These are phyloP conservation scores for Xylariales sp. DNA, from an alignment of 2,329 filamentous ascomycete genomes.

Conservation along the genomic window DNA sequence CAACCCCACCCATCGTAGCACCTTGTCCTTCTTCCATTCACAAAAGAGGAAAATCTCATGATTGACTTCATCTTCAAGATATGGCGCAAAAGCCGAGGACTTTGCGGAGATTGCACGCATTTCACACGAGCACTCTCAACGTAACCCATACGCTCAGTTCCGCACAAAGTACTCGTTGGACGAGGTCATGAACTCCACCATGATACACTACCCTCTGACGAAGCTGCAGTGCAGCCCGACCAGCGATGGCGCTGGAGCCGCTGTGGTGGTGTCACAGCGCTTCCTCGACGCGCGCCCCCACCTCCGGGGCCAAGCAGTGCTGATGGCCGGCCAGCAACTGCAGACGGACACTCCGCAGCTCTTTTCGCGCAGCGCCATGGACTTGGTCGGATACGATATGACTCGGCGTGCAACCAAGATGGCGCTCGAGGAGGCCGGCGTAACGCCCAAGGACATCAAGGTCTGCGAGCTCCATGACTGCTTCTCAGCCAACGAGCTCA, in stretches of 20 bases:
- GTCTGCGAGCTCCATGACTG: constrained; percentile 96
- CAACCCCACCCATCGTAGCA: too few relatives aligned
- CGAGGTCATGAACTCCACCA: constrained; percentile 69
- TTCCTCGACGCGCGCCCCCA: constrained; percentile 85
- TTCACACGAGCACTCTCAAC: constrained; percentile 87
- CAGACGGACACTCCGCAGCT: constrained; percentile 79
- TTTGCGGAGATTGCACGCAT: constrained; percentile 92
- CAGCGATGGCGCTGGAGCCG: constrained; percentile 85
- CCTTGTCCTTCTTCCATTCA: too few relatives aligned
- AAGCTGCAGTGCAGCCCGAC: constrained; percentile 99
- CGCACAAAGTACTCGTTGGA: constrained; percentile 85
- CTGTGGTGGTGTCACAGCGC: constrained; percentile 80
- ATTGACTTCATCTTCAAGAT: constrained; percentile 42
- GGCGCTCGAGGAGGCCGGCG: constrained; percentile 71
- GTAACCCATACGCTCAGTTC: constrained; percentile 97
- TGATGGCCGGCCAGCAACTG: constrained; percentile 83
- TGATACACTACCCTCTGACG: constrained; percentile 82
- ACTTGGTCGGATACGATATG: constrained; percentile 89
- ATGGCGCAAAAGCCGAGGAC: constrained; percentile 77
- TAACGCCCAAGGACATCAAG: constrained; percentile 65
- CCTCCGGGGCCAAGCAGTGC: constrained; percentile 75
- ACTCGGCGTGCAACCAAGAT: constrained; percentile 61
- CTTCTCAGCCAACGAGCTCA: constrained; percentile 93
- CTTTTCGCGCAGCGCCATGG: constrained; percentile 79
- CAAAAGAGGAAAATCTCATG: too few relatives aligned